Percentiles rank a stretch among this genome's conserved stretches.
These are phyloP conservation scores for Xerocomellus chrysenteron DNA, from an alignment of 768 basidiomycete species.

Conservation along the genomic window DNA sequence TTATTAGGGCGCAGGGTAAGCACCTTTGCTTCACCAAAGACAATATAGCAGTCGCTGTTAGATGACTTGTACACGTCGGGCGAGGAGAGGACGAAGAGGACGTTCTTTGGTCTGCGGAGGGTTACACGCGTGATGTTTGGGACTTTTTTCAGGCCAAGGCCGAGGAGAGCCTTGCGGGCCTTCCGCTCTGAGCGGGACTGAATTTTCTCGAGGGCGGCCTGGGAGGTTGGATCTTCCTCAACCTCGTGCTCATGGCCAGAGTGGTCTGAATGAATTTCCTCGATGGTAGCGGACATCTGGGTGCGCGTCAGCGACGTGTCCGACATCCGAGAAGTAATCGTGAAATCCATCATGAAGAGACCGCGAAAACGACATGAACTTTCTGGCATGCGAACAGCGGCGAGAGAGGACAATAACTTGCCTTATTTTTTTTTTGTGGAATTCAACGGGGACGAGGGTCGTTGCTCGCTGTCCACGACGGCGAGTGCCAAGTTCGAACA, in stretches of 20 bases:
- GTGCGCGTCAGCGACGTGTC: slow-evolving; percentile 25
- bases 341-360: slow-evolving; percentile 30
- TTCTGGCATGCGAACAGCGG: neutral
- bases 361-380: neutral
- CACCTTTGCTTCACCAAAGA: slow-evolving; percentile 97
- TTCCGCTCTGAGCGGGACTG: slow-evolving; percentile 94
- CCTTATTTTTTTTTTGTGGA: slow-evolving; percentile 21
- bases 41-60: slow-evolving; percentile 97
- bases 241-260: slow-evolving; percentile 65
- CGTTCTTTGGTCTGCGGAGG: slow-evolving; percentile 92
- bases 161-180: slow-evolving; percentile 88
- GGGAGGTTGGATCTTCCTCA: slow-evolving; percentile 75
- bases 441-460: slow-evolving; percentile 13
- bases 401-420: slow-evolving; percentile 1
- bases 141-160: slow-evolving; percentile 91
- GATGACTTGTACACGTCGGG: slow-evolving; percentile 99
- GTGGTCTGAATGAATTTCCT: slow-evolving; percentile 81
- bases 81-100: slow-evolving; percentile 87
- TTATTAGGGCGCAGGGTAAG: slow-evolving; percentile 10
- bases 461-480: slow-evolving; percentile 37
- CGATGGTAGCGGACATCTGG: slow-evolving; percentile 74
- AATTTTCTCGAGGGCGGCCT: slow-evolving; percentile 86
- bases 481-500: slow-evolving; percentile 24
- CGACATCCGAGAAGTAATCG: slow-evolving; percentile 27
- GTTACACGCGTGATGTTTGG: slow-evolving; percentile 93